phyloP scores from a whole-genome alignment of 148 eudicot species.

The Cornus florida region DNA sequence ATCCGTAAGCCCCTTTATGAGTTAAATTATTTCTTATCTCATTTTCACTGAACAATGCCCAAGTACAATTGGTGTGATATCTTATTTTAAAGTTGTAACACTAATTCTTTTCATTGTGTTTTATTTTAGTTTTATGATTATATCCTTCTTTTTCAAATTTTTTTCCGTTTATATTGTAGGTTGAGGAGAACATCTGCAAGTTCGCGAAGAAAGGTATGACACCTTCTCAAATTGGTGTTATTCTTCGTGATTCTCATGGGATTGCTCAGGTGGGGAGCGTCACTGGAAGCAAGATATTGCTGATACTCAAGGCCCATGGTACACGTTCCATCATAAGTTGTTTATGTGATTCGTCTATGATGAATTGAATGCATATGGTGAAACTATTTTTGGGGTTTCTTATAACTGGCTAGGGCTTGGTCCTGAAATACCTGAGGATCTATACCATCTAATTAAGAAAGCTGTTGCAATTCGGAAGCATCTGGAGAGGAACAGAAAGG shows the following conservation, averaged over 20 bases:
- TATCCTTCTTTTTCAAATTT: neutral
- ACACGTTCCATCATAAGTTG: neutral
- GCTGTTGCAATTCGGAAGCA: constrained; percentile 35
- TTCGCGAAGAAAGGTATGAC: constrained; percentile 37
- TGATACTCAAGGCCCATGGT: constrained; percentile 50
- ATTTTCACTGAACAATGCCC: no score
- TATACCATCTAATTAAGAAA: constrained; percentile 37
- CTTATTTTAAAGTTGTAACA: neutral
- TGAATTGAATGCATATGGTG: neutral
- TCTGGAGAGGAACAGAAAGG: constrained; percentile 42
- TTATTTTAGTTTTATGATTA: neutral
- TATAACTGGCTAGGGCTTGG: constrained; percentile 20
- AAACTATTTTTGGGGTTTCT: neutral
- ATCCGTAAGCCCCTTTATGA: neutral
- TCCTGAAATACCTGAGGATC: constrained; percentile 37
- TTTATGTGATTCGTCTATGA: neutral
- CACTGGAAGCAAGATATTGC: constrained; percentile 29
- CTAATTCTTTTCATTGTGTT: neutral
- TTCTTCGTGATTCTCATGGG: constrained; percentile 36
- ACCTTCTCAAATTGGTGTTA: constrained; percentile 36
- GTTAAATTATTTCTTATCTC: neutral
- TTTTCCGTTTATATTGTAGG: constrained; percentile 18
- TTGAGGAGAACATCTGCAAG: constrained; percentile 42
- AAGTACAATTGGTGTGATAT: neutral
- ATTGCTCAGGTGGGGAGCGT: constrained; percentile 33